Percentiles rank a stretch among this genome's conserved stretches.
phyloP scores from a whole-genome alignment of 345 rosid species.

The Euphorbia lathyris region DNA sequence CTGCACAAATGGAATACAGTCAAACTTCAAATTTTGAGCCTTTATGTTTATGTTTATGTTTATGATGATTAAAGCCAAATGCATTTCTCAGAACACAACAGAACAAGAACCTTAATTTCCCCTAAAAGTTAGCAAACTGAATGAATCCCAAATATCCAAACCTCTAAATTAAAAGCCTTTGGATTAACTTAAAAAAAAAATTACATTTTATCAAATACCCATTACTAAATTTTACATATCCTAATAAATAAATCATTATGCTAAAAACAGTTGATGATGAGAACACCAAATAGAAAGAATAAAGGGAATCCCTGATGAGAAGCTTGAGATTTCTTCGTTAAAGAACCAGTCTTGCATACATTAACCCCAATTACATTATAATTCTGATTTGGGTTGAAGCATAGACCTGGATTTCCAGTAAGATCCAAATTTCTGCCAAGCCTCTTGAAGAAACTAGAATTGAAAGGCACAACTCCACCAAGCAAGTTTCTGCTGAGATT shows the following conservation, averaged over 20 bases:
- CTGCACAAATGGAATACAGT: conserved; percentile 1
- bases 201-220: neutral
- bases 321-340: conserved; percentile 46
- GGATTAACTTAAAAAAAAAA: neutral
- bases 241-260: neutral
- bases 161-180: neutral
- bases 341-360: conserved; percentile 42
- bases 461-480: conserved; percentile 71
- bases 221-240: conserved; percentile 9
- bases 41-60: too few species aligned
- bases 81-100: neutral
- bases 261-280: conserved; percentile 26
- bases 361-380: conserved; percentile 48
- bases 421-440: conserved; percentile 80
- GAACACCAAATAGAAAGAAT: conserved; percentile 30
- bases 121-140: neutral
- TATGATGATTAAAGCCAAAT: neutral
- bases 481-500: conserved; percentile 67
- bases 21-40: conserved; percentile 2
- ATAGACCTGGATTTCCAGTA: conserved; percentile 72
- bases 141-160: neutral
- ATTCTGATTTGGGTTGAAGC: conserved; percentile 62
- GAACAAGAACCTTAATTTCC: conserved; percentile 10
- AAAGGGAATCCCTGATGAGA: conserved; percentile 25
- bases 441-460: conserved; percentile 55